Evolutionary conservation across 768 basidiomycete species (phyloP), one percentile per base, ranked within the genome.

Genomic region (Podaxis sp.): DNA sequence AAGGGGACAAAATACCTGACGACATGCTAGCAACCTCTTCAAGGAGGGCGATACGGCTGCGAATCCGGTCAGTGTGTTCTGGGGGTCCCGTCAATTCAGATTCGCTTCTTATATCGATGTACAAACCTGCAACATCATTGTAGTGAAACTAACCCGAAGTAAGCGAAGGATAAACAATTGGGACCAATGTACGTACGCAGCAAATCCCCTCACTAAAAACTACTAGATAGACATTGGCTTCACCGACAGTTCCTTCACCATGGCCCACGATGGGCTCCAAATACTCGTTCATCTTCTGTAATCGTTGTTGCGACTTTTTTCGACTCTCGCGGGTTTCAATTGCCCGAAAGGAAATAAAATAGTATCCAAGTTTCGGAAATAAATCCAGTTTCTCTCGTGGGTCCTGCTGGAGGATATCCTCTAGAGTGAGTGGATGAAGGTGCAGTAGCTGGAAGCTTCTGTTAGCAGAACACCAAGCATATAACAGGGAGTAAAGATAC

Each of bases 331-430:
- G 72, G 64, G 80, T 82, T 67, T 94, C 92, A 55, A 95, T 83
- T 1, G 94, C 89, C 51, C 91, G 84, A 68, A 96, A 93, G 19
- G 90, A 90, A 59, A 96, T 79, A 68, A 98, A 94, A 71, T 96
- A 94, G 74, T 98, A 98, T 1, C 94, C 96, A 13, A 98, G 82
- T 66, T 84, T 87, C 0, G 90, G 85, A 70, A 96, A 96, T 19
- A 88, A 76, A 69, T 97, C 95, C 17, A 96, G 75, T 74, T 98
- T 98, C 74, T 97, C 96, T 41, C 94, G 83, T 15, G 93, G 89
- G 63, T 98, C 95, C 74, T 91, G 89, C 63, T 93, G 91, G 7
- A 98, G 75, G 50, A 96, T 93, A 74, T 98, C 95, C 73, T 98
- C 96, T 12, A 97, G 80, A 0, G 95, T 96, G 51, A 98, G 76